phyloP scores from a whole-genome alignment of 306 rosid species.

The Pueraria montana region DNA sequence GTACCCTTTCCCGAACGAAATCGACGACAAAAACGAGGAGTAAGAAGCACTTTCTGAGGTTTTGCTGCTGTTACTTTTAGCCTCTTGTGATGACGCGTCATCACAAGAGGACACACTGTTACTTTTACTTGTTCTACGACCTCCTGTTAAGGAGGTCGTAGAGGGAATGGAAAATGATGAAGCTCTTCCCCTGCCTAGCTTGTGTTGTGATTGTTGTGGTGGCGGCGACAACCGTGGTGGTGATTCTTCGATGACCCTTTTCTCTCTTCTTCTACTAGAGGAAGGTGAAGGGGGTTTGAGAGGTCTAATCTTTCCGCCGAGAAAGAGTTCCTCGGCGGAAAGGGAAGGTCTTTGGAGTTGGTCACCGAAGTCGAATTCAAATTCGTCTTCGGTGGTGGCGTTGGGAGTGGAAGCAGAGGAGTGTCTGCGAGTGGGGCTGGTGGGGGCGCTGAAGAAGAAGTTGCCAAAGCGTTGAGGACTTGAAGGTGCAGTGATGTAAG shows the following conservation, averaged over 20 bases:
- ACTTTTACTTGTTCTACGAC: conserved; percentile 50
- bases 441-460: conserved; percentile 73
- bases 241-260: neutral
- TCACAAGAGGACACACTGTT: conserved; percentile 34
- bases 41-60: conserved; percentile 36
- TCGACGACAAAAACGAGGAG: conserved; percentile 66
- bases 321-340: conserved; percentile 82
- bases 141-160: neutral
- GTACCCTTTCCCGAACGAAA: conserved; percentile 71
- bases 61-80: neutral
- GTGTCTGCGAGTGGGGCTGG: conserved; percentile 62
- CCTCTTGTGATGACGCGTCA: neutral
- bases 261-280: neutral
- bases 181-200: conserved; percentile 52
- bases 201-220: conserved; percentile 28
- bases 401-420: conserved; percentile 34
- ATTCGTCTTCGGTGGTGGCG: conserved; percentile 46
- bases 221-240: neutral
- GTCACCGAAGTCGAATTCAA: conserved; percentile 72
- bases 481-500: conserved; percentile 81
- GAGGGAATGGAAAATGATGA: conserved; percentile 32
- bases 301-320: conserved; percentile 77
- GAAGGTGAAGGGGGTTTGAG: conserved; percentile 41
- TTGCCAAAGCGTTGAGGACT: conserved; percentile 72
- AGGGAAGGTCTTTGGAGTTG: conserved; percentile 60